Evolutionary conservation across 768 basidiomycete species (phyloP).

Genomic region (Termitomyces bulborhizus): DNA sequence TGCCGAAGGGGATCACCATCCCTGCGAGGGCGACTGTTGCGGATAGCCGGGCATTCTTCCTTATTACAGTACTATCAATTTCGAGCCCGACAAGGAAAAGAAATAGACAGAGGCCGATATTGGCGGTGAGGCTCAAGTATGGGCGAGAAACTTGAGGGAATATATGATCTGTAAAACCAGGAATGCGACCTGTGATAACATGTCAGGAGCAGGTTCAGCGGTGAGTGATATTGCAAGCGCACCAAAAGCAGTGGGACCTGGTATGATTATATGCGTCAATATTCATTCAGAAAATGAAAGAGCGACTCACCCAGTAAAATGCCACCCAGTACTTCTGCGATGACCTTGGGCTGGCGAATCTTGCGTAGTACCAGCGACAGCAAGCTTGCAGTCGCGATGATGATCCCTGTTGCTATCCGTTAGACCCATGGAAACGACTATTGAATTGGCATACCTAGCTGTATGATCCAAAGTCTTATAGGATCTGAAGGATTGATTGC

Average conservation of each 20-base stretch:
- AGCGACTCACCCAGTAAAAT: slow-evolving; percentile 70
- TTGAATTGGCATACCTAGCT: slow-evolving; percentile 50
- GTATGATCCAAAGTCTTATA: slow-evolving; percentile 69
- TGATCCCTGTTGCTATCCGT: slow-evolving; percentile 50
- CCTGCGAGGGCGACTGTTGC: slow-evolving; percentile 72
- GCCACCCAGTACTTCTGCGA: slow-evolving; percentile 81
- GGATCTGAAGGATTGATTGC: slow-evolving; percentile 63
- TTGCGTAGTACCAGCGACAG: slow-evolving; percentile 68
- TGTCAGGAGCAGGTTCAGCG: not conserved
- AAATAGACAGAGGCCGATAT: slow-evolving; percentile 84
- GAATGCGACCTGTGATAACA: slow-evolving; percentile 57
- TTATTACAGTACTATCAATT: slow-evolving; percentile 77
- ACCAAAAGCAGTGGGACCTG: slow-evolving; percentile 48
- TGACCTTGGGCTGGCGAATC: slow-evolving; percentile 80
- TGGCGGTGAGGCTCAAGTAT: slow-evolving; percentile 81
- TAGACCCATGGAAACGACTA: not conserved
- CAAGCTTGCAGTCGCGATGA: slow-evolving; percentile 72
- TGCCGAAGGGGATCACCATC: slow-evolving; percentile 81
- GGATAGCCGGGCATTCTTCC: slow-evolving; percentile 66
- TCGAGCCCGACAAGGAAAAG: slow-evolving; percentile 92
- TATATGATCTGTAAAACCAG: slow-evolving; percentile 80
- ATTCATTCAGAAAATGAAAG: slow-evolving; percentile 21
- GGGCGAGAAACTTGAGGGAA: slow-evolving; percentile 71
- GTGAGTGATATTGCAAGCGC: not conserved
- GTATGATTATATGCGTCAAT: slow-evolving; percentile 8